Evolutionary conservation across 768 basidiomycete species (phyloP).

Genomic region (Termitomyces sp.): DNA sequence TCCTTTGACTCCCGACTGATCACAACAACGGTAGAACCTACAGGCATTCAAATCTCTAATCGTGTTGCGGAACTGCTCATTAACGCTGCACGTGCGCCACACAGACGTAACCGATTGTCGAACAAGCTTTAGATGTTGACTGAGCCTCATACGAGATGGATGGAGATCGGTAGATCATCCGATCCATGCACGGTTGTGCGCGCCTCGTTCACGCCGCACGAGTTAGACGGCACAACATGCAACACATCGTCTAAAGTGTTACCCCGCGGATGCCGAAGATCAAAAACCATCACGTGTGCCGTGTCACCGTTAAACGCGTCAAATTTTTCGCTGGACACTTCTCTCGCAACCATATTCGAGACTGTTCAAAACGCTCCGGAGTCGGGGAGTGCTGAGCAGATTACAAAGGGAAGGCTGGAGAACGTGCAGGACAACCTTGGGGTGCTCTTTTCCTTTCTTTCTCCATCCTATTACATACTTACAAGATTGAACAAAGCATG

Average conservation of each 20-base stretch:
- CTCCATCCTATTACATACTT: not conserved
- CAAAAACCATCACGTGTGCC: constrained; percentile 11
- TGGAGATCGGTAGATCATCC: not conserved
- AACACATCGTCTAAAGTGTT: not conserved
- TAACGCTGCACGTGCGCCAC: constrained; percentile 7
- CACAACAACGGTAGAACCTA: not conserved
- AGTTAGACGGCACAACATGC: not conserved
- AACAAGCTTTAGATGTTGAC: constrained; percentile 1
- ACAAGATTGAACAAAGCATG: constrained; percentile 7
- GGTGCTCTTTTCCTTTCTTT: not conserved
- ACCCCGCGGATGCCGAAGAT: not conserved
- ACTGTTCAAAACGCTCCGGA: constrained; percentile 5
- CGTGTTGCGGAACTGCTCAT: not conserved
- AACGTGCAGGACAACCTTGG: not conserved
- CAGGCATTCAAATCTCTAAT: not conserved
- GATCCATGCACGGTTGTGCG: not conserved
- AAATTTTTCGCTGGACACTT: constrained; percentile 8
- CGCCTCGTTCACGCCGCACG: not conserved
- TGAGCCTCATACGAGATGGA: not conserved
- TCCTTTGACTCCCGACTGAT: not conserved
- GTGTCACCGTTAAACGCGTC: constrained; percentile 7
- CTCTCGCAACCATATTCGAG: not conserved
- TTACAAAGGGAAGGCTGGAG: constrained; percentile 8
- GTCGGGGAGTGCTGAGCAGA: constrained; percentile 5
- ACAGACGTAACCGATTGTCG: not conserved